A percentile compares a stretch with the other conserved stretches of the same genome.
These are phyloP conservation scores for Brassica juncea DNA, from an alignment of 345 rosid genomes.

Conservation along the genomic window DNA sequence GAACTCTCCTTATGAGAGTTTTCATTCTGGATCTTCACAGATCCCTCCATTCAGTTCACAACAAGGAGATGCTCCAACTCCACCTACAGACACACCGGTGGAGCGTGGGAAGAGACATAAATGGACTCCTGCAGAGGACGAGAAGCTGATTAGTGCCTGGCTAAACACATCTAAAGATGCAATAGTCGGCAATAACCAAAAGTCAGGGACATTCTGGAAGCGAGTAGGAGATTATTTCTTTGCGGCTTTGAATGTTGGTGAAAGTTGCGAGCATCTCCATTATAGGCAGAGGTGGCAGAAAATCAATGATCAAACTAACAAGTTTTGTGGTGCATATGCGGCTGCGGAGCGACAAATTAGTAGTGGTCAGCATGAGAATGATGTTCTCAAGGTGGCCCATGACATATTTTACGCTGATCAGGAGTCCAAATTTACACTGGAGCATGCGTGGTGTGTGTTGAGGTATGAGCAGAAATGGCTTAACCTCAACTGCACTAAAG, in stretches of 20 bases:
- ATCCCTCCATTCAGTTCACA: not conserved
- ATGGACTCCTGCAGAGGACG: not conserved
- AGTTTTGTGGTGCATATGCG: not conserved
- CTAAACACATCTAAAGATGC: not conserved
- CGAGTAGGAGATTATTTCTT: not conserved
- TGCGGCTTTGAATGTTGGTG: not conserved
- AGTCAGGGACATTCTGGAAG: not conserved
- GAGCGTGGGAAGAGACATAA: not conserved
- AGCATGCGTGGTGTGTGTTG: too few relatives aligned
- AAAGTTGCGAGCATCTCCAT: not conserved
- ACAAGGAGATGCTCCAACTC: not conserved
- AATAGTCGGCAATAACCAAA: not conserved
- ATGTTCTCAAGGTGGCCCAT: not conserved
- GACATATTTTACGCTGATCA: too few relatives aligned
- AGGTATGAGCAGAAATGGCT: too few relatives aligned
- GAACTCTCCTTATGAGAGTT: too few relatives aligned
- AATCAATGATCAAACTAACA: not conserved
- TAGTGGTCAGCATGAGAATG: not conserved
- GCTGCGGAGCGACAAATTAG: not conserved
- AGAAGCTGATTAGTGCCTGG: not conserved
- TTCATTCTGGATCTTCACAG: not conserved
- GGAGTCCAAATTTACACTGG: too few relatives aligned
- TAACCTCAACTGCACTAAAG: too few relatives aligned
- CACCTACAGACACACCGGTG: not conserved
- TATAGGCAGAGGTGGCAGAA: not conserved